Evolutionary conservation across 805 yeast species (phyloP).

Genomic region (Metschnikowia colocasiae): DNA sequence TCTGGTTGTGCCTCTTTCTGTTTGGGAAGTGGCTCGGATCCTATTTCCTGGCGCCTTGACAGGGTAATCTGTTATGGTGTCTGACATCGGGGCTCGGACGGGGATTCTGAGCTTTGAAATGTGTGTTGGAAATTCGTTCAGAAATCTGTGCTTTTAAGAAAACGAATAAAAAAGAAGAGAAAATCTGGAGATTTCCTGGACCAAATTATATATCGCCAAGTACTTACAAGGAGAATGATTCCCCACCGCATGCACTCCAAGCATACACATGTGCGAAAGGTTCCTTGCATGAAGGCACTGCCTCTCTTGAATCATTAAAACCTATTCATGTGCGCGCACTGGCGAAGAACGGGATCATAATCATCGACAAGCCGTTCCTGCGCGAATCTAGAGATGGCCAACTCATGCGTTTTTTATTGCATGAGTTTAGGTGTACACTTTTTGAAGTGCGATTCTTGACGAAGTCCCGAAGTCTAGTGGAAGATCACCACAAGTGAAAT

Average conservation of each 20-base stretch:
- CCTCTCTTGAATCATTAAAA: background rate
- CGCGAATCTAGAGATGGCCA: background rate
- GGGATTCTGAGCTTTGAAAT: background rate
- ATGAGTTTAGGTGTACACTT: background rate
- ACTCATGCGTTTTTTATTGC: background rate
- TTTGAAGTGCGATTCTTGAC: too few relatives aligned
- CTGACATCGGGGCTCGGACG: background rate
- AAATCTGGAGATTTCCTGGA: background rate
- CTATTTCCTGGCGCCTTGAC: constrained; percentile 4
- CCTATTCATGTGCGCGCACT: background rate
- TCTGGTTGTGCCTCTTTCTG: background rate
- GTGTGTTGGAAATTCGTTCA: background rate
- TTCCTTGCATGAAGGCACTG: constrained; percentile 1
- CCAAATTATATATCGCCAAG: constrained; percentile 1
- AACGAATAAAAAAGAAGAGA: background rate
- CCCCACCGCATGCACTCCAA: constrained; percentile 5
- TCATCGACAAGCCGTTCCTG: background rate
- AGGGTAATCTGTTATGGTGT: background rate
- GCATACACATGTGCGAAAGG: background rate
- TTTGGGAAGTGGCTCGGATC: constrained; percentile 7
- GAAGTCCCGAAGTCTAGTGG: too few relatives aligned
- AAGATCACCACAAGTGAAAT: too few relatives aligned
- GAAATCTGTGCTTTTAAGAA: background rate
- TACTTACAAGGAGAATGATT: background rate
- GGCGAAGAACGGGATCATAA: background rate